Evolutionary conservation across 495 filamentous ascomycete genomes (phyloP), one percentile per base, ranked within the genome.

Genomic region (Aspergillus heteromorphus): DNA sequence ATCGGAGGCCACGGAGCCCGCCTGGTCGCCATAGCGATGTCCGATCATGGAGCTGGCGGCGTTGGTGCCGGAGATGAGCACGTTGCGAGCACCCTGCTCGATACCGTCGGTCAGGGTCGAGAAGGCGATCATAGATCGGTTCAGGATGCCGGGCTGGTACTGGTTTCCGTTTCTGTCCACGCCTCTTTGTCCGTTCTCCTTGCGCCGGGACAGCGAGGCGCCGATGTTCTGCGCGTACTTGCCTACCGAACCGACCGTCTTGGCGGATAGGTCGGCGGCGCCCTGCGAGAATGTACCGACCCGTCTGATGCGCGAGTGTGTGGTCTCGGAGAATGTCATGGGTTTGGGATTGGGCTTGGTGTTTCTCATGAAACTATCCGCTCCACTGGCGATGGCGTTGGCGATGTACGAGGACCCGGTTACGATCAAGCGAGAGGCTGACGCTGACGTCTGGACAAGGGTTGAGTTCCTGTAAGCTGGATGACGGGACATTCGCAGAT

Each of bases 91-190:
- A 13, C 87, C 85, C 59, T 95, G 82, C 60, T 95, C 91, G 47
- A 97, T 87, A 30, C 92, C 92, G 66, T 98, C 93, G 29, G 90
- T 89, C 41, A 98, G 80, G 0, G 93, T 97, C n/a, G 84, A 86
- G 66, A 97, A 98, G 0, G 93, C 93, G 70, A 98, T 96, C 75
- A 98, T 74, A 31, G 83, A 88, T 72, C 97, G 97, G 69, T 98
- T 97, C 55, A 98, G 66, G 21, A 98, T 72, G 6, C 93, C 92
- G 0, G 93, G 92, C 68, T 96, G 95, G 68, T 90, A 91, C 13
- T 75, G 72, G 16, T 82, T 80, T 11, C 83, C 47, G 0, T 50
- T 82, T 60, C 79, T 79, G 34, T 85, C 85, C 23, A 74, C 76
- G 1, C 80, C 80, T 59, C 79, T 84, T n/a, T 71, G 63, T 19